Evolutionary conservation across 768 basidiomycete genomes (phyloP).

Genomic region (Lentinula aciculospora): DNA sequence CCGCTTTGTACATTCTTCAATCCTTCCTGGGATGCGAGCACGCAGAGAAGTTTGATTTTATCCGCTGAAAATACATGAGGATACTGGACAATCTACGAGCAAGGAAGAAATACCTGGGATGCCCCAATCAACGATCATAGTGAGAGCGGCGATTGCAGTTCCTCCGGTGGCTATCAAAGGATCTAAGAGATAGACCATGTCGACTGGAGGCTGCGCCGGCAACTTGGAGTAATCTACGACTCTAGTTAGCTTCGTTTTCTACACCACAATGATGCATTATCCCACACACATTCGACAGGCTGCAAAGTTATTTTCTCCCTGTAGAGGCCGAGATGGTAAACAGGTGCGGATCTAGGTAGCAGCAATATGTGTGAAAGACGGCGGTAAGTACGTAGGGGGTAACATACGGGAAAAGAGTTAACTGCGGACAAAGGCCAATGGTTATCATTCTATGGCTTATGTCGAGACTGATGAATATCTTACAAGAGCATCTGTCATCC

Average conservation of each 20-base stretch:
- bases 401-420: slow-evolving; percentile 78
- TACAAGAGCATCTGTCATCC: slow-evolving; percentile 85
- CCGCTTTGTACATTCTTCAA: slow-evolving; percentile 55
- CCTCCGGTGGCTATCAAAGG: slow-evolving; percentile 94
- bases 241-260: background rate
- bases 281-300: slow-evolving; percentile 85
- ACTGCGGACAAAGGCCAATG: slow-evolving; percentile 18
- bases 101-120: slow-evolving; percentile 46
- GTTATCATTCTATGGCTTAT: slow-evolving; percentile 4
- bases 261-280: too few relatives aligned
- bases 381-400: background rate
- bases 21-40: slow-evolving; percentile 77
- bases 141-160: slow-evolving; percentile 81
- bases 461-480: slow-evolving; percentile 5
- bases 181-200: slow-evolving; percentile 83
- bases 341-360: slow-evolving; percentile 64
- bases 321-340: slow-evolving; percentile 88
- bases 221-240: slow-evolving; percentile 86
- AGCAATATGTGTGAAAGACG: background rate
- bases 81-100: background rate
- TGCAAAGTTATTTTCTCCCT: slow-evolving; percentile 83
- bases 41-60: slow-evolving; percentile 75
- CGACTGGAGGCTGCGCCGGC: slow-evolving; percentile 68
- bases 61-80: slow-evolving; percentile 32
- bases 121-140: slow-evolving; percentile 85